These are phyloP conservation scores for Suillus clintonianus DNA, from an alignment of 768 basidiomycete genomes.

Conservation along the genomic window DNA sequence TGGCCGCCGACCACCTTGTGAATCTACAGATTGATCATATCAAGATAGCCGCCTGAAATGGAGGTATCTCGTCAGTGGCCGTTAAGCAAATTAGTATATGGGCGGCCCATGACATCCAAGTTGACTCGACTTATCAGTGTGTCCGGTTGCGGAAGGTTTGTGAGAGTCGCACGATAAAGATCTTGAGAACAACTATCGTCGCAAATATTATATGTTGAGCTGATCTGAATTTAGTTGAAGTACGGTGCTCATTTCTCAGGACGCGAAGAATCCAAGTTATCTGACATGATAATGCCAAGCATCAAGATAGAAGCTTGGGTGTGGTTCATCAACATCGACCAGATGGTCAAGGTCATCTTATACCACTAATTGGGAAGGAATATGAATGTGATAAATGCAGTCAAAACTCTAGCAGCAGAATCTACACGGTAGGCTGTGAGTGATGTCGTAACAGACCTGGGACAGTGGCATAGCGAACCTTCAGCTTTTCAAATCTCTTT, in stretches of 20 bases:
- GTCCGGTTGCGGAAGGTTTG: neutral
- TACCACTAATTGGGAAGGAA: neutral
- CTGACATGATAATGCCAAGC: conserved; percentile 66
- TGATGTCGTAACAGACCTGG: neutral
- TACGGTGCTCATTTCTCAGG: conserved; percentile 65
- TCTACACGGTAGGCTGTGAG: too few species aligned
- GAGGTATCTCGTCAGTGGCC: too few species aligned
- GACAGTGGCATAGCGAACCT: neutral
- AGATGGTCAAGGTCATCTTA: conserved; percentile 73
- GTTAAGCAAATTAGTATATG: neutral
- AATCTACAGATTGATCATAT: too few species aligned
- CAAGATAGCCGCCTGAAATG: neutral
- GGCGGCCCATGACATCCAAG: too few species aligned
- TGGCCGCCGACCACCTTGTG: too few species aligned
- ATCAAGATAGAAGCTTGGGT: conserved; percentile 80
- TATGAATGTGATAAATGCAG: neutral
- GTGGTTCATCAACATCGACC: conserved; percentile 81
- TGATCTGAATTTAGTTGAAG: too few species aligned
- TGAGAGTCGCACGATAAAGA: neutral
- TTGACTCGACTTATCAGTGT: too few species aligned
- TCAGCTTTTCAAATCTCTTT: neutral
- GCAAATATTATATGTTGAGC: too few species aligned
- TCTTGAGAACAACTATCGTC: neutral
- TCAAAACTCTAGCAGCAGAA: neutral
- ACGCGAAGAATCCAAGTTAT: conserved; percentile 65